Base-by-base conservation (phyloP, 306 rosid genomes). In the Mimosa bimucronata region DNA sequence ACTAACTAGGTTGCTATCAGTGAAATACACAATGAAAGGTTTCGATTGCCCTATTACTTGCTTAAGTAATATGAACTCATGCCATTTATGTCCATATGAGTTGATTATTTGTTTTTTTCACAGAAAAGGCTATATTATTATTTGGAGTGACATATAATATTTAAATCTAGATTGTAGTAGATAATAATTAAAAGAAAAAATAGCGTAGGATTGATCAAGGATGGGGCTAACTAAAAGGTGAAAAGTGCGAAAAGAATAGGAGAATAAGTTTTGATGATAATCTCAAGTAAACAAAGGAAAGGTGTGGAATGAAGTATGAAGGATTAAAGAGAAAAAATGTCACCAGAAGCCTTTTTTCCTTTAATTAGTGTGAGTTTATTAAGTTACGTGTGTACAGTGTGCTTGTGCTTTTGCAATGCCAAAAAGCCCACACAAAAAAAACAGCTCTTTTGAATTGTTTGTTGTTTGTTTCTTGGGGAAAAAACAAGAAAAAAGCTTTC, bases 351-450 rank as follows among this genome's bases (percentile, higher is more conserved):
- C 73, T 29, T 26, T 55, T 21, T 13, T 5, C 18, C 18, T 4
- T 25, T 60, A 11, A 3, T 60, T 55, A 55, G 19, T 13, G 19
- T 60, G 31, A 34, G 38, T 34, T 26, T 3, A 11, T 26, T 52
- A 19, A 7, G 60, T 60, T 11, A 2, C 7, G 66, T 25, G 13
- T 12, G 19, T 60, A 26, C 37, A 12, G 5, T 0, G 12, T 55
- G 62, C 29, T 55, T 5, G 3, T 26, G 34, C 66, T 72, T 77
- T 77, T 64, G 75, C 29, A 34, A 44, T 83, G 15, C 9, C 40
- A 53, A 72, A 45, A 34, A 71, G 52, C 38, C 5, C 5, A n/a
- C n/a, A n/a, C n/a, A n/a, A 42, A 42, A 74, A n/a, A 67, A 67
- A 48, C 82, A 44, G 6, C 30, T 75, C 23, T 52, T 18, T 66